Base-by-base conservation (phyloP, 345 rosid genomes). In the Carallia brachiata region DNA sequence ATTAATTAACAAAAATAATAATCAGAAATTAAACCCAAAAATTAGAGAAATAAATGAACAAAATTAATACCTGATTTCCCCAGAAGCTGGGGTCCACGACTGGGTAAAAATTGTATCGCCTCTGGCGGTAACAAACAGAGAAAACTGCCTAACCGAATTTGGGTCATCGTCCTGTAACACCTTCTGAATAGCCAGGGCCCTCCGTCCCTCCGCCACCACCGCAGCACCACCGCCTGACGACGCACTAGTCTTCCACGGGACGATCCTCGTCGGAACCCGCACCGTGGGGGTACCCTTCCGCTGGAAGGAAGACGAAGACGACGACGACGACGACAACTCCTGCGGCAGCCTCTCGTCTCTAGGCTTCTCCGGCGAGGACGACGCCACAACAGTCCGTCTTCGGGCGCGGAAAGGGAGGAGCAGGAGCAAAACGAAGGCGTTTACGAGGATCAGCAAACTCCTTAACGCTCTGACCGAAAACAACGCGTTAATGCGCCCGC, bases 81-180 rank as follows among this genome's bases (percentile, higher is more conserved):
- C 67, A 4, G 85, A 77, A 69, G 80, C 70, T 4, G 96, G 92
- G 1, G 87, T 69, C 98, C 98, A 94, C 3, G 85, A 74, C 82
- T 91, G 97, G 50, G 92, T 88, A 76, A 94, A 94, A 79, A 91
- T 64, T 39, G 87, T 80, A 15, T 87, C 95, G 2, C 92, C 89
- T 69, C 92, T 85, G n/a, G 84, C 63, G 1, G 88, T 82, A 52
- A 54, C 77, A 73, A 90, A 87, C 36, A 86, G 69, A 5, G 83
- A 84, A 69, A 59, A 87, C 50, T 84, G 89, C 79, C 95, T 83
- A 1, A 70, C 71, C 31, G 73, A 67, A 65, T 69, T 74, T 8
- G 60, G 34, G 52, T 73, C 87, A 10, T 79, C 80, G 56, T 90
- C 93, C 52, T 86, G 87, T 61, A 86, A 19, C 63, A 88, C 96